phyloP scores from a whole-genome alignment of 345 rosid genomes.

The Corchorus capsularis region DNA sequence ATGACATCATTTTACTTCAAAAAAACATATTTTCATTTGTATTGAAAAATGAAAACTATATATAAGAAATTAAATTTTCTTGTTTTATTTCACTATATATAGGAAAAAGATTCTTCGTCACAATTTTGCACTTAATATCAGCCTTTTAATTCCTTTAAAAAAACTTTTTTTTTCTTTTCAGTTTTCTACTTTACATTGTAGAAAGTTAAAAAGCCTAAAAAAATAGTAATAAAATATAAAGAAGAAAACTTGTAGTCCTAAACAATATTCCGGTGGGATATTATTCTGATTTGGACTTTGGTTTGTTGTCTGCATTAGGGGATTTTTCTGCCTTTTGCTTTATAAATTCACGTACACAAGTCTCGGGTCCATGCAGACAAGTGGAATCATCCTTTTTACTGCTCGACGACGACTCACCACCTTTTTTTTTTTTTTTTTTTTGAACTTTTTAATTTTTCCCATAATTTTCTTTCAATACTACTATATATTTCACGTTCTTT shows the following conservation, averaged over 20 bases:
- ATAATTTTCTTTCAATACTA: not conserved
- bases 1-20: too few species aligned
- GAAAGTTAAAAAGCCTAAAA: not conserved
- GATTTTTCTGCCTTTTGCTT: not conserved
- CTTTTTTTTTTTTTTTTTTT: not conserved
- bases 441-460: not conserved
- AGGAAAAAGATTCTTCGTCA: conserved; percentile 33
- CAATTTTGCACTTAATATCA: conserved; percentile 4
- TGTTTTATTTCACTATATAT: conserved; percentile 9
- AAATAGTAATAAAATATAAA: not conserved
- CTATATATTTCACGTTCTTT: too few species aligned
- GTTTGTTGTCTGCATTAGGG: conserved; percentile 10
- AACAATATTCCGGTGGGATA: not conserved
- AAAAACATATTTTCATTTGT: too few species aligned
- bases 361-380: conserved; percentile 9
- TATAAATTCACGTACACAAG: not conserved
- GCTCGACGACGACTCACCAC: not conserved
- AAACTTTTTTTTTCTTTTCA: not conserved
- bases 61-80: not conserved
- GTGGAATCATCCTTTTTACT: not conserved
- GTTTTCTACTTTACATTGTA: not conserved
- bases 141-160: not conserved
- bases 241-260: not conserved
- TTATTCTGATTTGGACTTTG: conserved; percentile 1
- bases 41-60: too few species aligned